These are phyloP conservation scores for Arachnopeziza araneosa DNA, from an alignment of 2,329 filamentous ascomycete species.

Conservation along the genomic window DNA sequence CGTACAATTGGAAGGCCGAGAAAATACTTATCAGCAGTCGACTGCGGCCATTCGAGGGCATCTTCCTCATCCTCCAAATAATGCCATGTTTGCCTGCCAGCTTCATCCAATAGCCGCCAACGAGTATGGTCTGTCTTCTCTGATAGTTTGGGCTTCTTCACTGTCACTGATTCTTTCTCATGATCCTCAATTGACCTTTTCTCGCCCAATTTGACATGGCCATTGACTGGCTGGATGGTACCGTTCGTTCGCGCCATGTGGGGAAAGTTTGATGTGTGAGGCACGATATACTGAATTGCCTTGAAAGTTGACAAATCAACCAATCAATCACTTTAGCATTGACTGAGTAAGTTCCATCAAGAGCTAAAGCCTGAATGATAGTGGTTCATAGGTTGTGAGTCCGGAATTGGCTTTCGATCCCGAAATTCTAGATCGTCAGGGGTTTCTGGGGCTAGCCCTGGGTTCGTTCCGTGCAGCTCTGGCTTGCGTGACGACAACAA, in stretches of 20 bases:
- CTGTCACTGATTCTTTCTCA: neutral
- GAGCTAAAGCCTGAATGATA: neutral
- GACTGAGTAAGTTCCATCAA: no score
- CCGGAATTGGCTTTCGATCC: neutral
- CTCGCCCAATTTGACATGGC: neutral
- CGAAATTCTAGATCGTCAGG: neutral
- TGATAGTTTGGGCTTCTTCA: conserved; percentile 29
- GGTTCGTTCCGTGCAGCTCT: neutral
- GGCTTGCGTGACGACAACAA: no score
- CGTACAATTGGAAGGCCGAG: conserved; percentile 72
- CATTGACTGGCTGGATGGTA: neutral
- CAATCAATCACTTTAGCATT: no score
- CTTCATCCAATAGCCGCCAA: conserved; percentile 81
- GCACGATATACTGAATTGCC: no score
- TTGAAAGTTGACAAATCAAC: no score
- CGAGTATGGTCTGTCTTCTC: conserved; percentile 69
- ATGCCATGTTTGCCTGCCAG: conserved; percentile 88
- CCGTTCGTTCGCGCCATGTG: neutral
- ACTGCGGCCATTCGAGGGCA: conserved; percentile 75
- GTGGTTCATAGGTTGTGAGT: neutral
- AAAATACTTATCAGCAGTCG: conserved; percentile 81
- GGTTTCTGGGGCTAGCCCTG: neutral
- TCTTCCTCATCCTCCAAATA: conserved; percentile 73
- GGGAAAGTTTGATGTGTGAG: neutral
- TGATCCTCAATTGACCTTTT: neutral